phyloP scores from a whole-genome alignment of 495 filamentous ascomycete species.

The Aspergillus affinis region DNA sequence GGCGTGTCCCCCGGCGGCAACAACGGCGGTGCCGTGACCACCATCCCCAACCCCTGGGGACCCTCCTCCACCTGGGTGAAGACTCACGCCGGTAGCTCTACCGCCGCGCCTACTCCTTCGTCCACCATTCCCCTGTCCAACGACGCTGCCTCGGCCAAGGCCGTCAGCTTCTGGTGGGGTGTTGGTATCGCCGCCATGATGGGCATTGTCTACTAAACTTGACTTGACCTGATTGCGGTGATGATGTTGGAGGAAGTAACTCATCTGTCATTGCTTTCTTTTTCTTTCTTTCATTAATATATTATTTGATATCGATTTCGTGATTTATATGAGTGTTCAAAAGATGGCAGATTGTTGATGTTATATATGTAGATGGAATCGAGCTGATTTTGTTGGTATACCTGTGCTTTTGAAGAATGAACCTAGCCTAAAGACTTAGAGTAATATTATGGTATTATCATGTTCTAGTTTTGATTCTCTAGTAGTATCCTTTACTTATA shows the following conservation, averaged over 20 bases:
- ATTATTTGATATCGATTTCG: not conserved
- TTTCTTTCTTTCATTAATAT: not conserved
- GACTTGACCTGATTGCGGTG: not conserved
- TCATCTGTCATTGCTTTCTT: not conserved
- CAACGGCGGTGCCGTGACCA: not conserved
- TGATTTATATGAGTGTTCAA: not conserved
- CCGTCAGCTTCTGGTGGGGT: constrained; percentile 7
- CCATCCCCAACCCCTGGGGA: constrained; percentile 15
- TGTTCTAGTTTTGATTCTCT: no score
- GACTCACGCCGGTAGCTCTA: not conserved
- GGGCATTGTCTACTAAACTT: not conserved
- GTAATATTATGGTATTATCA: no score
- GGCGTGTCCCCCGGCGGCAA: constrained; percentile 6
- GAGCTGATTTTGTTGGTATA: not conserved
- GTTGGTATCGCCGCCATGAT: constrained; percentile 5
- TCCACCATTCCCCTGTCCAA: constrained; percentile 10
- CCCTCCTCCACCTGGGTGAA: constrained; percentile 1
- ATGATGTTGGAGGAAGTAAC: not conserved
- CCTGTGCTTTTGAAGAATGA: no score
- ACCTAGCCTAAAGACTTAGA: no score
- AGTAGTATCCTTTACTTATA: no score
- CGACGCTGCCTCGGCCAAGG: not conserved
- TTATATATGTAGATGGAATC: not conserved
- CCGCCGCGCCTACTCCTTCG: constrained; percentile 3
- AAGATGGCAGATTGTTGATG: not conserved